Conservation (phyloP, 257 asterid species). For the Eucommia ulmoides region DNA sequence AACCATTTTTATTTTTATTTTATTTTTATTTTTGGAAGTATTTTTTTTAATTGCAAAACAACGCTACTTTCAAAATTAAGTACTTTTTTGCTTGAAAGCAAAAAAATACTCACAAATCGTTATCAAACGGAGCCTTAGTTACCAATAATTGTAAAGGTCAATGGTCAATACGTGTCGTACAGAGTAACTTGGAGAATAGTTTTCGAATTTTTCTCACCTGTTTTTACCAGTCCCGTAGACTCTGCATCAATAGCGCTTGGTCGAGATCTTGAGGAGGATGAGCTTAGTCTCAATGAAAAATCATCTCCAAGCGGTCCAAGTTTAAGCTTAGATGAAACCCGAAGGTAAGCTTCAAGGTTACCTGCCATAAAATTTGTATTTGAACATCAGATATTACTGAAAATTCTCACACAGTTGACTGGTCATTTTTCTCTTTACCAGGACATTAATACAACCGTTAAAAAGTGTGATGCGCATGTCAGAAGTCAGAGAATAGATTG, state of each 20-base stretch:
- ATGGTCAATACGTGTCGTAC: too few relatives aligned
- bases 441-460: too few relatives aligned
- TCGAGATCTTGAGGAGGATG: constrained; percentile 29
- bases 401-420: too few relatives aligned
- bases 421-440: too few relatives aligned
- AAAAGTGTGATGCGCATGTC: too few relatives aligned
- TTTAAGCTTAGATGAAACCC: constrained; percentile 72
- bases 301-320: constrained; percentile 59
- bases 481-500: too few relatives aligned
- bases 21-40: neutral
- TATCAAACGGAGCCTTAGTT: too few relatives aligned
- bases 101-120: too few relatives aligned
- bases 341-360: constrained; percentile 59
- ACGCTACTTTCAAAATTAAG: neutral
- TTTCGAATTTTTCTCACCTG: constrained; percentile 35
- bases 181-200: neutral
- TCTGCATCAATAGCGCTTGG: constrained; percentile 50
- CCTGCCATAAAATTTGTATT: constrained; percentile 44
- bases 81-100: too few relatives aligned
- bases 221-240: constrained; percentile 32
- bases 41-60: neutral
- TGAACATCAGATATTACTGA: too few relatives aligned
- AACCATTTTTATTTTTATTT: neutral
- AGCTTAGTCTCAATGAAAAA: constrained; percentile 35
- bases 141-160: too few relatives aligned